Conservation (phyloP, 148 eudicot genomes). For the Camellia lanceoleosa region DNA sequence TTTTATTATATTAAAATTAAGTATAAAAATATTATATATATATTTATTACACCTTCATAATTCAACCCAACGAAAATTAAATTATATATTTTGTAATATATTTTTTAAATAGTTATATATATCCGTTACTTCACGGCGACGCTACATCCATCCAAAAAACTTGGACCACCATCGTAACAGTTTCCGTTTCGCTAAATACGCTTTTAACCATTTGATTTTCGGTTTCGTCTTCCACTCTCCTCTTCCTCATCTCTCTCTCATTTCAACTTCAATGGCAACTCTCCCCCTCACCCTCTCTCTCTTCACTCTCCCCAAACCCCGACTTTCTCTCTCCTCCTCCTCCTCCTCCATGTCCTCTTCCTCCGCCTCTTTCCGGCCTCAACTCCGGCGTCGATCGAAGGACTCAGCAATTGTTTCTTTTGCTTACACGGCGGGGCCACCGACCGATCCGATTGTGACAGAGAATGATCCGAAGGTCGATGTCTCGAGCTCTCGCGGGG, state of each 20-base stretch:
- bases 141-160: no score
- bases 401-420: not conserved
- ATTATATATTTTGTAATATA: no score
- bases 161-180: not conserved
- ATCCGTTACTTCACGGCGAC: no score
- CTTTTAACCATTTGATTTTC: not conserved
- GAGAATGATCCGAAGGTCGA: conserved; percentile 44
- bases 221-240: not conserved
- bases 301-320: not conserved
- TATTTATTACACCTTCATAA: no score
- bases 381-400: not conserved
- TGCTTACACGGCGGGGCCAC: conserved; percentile 70
- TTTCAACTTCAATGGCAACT: conserved; percentile 30
- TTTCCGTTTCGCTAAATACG: not conserved
- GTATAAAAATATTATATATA: no score
- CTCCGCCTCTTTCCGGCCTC: conserved; percentile 4
- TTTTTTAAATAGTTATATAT: no score
- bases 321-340: conserved; percentile 25
- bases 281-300: conserved; percentile 16
- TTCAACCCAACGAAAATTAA: no score
- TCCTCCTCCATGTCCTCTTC: conserved; percentile 24
- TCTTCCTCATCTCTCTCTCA: not conserved
- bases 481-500: conserved; percentile 6
- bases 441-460: conserved; percentile 47
- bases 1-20: no score